These are phyloP conservation scores for Glaciozyma antarctica DNA, from an alignment of 768 basidiomycete genomes.

Conservation along the genomic window DNA sequence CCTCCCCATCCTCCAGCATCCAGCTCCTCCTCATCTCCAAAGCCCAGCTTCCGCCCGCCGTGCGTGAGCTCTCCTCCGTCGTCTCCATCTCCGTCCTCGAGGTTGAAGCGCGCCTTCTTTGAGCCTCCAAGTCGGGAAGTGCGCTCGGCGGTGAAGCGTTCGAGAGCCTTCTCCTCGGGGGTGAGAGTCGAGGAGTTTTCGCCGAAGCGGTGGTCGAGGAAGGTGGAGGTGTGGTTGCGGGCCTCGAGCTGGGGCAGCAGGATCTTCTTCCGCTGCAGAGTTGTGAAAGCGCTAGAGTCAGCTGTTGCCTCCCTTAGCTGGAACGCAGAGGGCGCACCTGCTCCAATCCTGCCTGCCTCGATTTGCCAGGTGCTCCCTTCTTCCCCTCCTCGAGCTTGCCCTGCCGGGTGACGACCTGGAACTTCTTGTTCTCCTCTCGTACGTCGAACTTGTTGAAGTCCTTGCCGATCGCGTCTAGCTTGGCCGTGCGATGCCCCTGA, in stretches of 20 bases:
- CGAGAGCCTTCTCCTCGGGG: slow-evolving; percentile 93
- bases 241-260: slow-evolving; percentile 79
- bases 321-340: slow-evolving; percentile 49
- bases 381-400: slow-evolving; percentile 56
- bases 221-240: slow-evolving; percentile 70
- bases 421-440: slow-evolving; percentile 82
- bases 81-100: slow-evolving; percentile 59
- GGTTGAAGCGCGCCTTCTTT: slow-evolving; percentile 72
- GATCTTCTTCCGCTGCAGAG: slow-evolving; percentile 64
- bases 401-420: slow-evolving; percentile 81
- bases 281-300: slow-evolving; percentile 11
- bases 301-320: background rate
- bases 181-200: slow-evolving; percentile 86
- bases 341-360: slow-evolving; percentile 82
- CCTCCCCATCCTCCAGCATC: slow-evolving; percentile 33
- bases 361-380: slow-evolving; percentile 70
- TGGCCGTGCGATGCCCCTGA: slow-evolving; percentile 41
- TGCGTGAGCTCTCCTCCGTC: slow-evolving; percentile 33
- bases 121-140: slow-evolving; percentile 41
- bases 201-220: slow-evolving; percentile 89
- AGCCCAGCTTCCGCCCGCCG: slow-evolving; percentile 33
- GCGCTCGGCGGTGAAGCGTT: slow-evolving; percentile 85
- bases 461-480: slow-evolving; percentile 71
- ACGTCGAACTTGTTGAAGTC: slow-evolving; percentile 89
- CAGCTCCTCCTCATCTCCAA: slow-evolving; percentile 51